These are phyloP conservation scores for Coniophora puteana DNA, from an alignment of 1,284 basidiomycete species.

Conservation along the genomic window DNA sequence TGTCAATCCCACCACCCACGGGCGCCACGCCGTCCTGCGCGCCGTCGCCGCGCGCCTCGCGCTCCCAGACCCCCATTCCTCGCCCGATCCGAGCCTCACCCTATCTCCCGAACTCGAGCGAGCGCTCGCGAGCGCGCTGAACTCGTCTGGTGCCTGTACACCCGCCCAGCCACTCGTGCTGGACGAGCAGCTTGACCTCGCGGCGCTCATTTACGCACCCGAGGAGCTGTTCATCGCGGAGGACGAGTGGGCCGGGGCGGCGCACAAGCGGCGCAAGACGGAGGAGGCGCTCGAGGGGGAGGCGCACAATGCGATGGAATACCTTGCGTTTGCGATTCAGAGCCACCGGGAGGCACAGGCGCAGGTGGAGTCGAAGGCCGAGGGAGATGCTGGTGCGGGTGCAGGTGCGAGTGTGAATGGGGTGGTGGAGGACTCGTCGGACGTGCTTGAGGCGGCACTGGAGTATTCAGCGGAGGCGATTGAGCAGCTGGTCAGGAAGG, in stretches of 20 bases:
- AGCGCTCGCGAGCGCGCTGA: background rate
- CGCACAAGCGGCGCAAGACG: constrained; percentile 29
- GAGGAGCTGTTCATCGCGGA: constrained; percentile 65
- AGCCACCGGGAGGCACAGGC: constrained; percentile 18
- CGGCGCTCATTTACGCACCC: constrained; percentile 53
- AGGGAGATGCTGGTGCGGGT: constrained; percentile 26
- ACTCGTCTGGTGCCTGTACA: constrained; percentile 39
- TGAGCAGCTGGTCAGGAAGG: constrained; percentile 28
- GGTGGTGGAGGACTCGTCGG: constrained; percentile 37
- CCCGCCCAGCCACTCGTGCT: constrained; percentile 37
- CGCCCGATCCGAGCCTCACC: background rate
- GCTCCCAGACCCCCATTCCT: background rate
- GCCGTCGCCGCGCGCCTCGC: constrained; percentile 22
- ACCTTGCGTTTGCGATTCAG: constrained; percentile 19
- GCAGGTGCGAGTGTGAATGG: constrained; percentile 2
- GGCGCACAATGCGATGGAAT: constrained; percentile 29
- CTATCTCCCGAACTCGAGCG: background rate
- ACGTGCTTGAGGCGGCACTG: constrained; percentile 48
- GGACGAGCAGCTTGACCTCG: constrained; percentile 61
- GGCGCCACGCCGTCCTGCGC: constrained; percentile 39
- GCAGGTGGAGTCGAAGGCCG: constrained; percentile 32
- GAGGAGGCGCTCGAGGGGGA: constrained; percentile 16
- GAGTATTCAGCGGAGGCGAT: constrained; percentile 47
- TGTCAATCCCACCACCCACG: constrained; percentile 60
- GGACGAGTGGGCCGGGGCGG: constrained; percentile 47